phyloP scores from a whole-genome alignment of 306 rosid genomes.

The Chamaecrista fasciculata region DNA sequence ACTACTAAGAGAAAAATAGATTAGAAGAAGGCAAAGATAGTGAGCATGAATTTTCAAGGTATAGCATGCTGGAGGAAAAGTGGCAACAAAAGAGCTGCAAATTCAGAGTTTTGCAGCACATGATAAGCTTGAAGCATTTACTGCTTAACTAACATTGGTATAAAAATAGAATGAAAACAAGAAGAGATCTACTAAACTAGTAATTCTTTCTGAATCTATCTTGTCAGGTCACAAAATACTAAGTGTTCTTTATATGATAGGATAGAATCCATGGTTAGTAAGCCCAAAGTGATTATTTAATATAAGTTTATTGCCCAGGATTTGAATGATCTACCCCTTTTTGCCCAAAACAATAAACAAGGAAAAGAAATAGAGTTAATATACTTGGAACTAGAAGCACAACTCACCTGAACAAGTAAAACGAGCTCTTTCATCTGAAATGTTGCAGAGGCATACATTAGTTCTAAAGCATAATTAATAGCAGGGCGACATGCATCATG shows the following conservation, averaged over 20 bases:
- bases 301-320: background rate
- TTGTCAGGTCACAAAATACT: background rate
- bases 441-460: slow-evolving; percentile 81
- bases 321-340: background rate
- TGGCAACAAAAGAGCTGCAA: background rate
- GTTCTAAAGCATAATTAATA: slow-evolving; percentile 72
- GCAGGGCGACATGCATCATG: slow-evolving; percentile 92
- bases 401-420: slow-evolving; percentile 69
- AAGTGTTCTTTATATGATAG: background rate
- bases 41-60: background rate
- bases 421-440: slow-evolving; percentile 89
- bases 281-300: too few species aligned
- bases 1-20: background rate
- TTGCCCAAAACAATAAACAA: background rate
- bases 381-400: slow-evolving; percentile 13
- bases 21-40: background rate
- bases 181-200: background rate
- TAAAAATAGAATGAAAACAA: background rate
- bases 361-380: background rate
- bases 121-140: background rate
- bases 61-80: background rate
- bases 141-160: background rate
- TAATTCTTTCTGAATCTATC: background rate
- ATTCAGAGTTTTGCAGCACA: background rate
- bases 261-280: too few species aligned